Evolutionary conservation across 192 early-diverging fungal species (phyloP).

Genomic region (Chytriomyces confervae): DNA sequence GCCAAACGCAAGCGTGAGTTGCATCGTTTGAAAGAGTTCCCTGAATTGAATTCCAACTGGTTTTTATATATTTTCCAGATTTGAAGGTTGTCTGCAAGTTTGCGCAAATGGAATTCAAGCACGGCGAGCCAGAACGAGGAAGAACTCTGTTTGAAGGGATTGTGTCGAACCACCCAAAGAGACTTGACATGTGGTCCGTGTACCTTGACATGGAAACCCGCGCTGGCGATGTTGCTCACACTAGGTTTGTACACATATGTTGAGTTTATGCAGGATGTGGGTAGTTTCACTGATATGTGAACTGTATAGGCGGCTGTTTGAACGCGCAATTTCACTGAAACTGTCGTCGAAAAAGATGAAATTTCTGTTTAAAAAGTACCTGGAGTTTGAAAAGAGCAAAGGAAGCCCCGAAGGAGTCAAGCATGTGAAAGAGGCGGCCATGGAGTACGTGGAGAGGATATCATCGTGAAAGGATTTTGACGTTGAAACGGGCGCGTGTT

Average conservation of each 20-base stretch:
- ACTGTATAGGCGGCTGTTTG: conserved; percentile 75
- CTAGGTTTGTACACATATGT: conserved; percentile 49
- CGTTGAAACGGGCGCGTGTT: too few species aligned
- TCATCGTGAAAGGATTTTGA: background rate
- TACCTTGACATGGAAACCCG: conserved; percentile 97
- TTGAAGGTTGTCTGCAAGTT: conserved; percentile 94
- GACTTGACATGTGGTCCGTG: conserved; percentile 94
- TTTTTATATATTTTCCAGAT: conserved; percentile 43
- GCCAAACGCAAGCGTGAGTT: conserved; percentile 89
- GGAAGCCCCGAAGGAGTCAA: conserved; percentile 80
- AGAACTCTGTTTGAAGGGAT: conserved; percentile 98
- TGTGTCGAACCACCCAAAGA: conserved; percentile 89
- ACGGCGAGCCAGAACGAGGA: conserved; percentile 95
- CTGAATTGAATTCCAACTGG: background rate
- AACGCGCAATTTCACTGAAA: conserved; percentile 86
- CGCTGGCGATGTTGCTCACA: conserved; percentile 68
- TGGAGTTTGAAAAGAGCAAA: conserved; percentile 90
- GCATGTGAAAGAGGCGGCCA: conserved; percentile 86
- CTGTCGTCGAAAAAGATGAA: conserved; percentile 98
- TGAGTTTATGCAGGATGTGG: too few species aligned
- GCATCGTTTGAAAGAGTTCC: too few species aligned
- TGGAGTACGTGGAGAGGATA: conserved; percentile 79
- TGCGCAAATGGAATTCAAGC: conserved; percentile 96
- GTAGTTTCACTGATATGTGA: background rate
- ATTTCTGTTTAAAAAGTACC: conserved; percentile 98